Percentiles rank a stretch among this genome's conserved stretches.
Evolutionary conservation across 352 stramenopile genomes (phyloP).

Genomic region (Phytophthora foliorum): DNA sequence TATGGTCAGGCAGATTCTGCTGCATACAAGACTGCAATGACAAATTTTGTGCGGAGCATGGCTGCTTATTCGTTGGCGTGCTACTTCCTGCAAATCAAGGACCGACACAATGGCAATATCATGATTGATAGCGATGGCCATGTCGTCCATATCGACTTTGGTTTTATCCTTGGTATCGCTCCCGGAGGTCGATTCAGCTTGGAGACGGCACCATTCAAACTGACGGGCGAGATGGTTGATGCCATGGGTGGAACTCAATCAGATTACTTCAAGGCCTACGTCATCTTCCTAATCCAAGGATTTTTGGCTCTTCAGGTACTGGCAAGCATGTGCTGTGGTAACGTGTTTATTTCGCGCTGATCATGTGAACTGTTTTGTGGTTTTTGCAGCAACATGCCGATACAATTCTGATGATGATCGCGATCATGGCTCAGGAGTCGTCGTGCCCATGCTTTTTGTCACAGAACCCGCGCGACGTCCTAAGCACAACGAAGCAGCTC

Average conservation of each 20-base stretch:
- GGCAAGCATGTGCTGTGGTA: not conserved
- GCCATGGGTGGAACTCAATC: slow-evolving; percentile 95
- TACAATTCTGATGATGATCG: slow-evolving; percentile 97
- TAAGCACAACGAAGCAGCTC: slow-evolving; percentile 80
- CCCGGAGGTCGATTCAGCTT: slow-evolving; percentile 95
- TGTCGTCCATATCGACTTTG: slow-evolving; percentile 99
- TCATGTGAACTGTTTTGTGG: slow-evolving; percentile 17
- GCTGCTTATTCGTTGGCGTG: slow-evolving; percentile 98
- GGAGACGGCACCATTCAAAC: slow-evolving; percentile 98
- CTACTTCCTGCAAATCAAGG: slow-evolving; percentile 99
- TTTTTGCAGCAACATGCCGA: slow-evolving; percentile 85
- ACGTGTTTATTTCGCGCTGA: slow-evolving; percentile 16
- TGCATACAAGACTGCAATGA: slow-evolving; percentile 95
- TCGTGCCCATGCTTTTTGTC: slow-evolving; percentile 97
- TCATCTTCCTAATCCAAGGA: slow-evolving; percentile 97
- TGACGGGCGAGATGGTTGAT: slow-evolving; percentile 98
- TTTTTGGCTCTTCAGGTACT: slow-evolving; percentile 96
- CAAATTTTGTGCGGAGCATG: slow-evolving; percentile 97
- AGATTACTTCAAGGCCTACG: slow-evolving; percentile 96
- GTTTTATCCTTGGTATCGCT: slow-evolving; percentile 98
- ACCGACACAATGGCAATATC: slow-evolving; percentile 99
- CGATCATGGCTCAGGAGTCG: slow-evolving; percentile 96
- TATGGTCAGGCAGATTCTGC: slow-evolving; percentile 90
- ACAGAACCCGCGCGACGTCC: slow-evolving; percentile 77
- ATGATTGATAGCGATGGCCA: slow-evolving; percentile 98